Evolutionary conservation across 257 asterid species (phyloP).

Genomic region (Solanum neorickii): DNA sequence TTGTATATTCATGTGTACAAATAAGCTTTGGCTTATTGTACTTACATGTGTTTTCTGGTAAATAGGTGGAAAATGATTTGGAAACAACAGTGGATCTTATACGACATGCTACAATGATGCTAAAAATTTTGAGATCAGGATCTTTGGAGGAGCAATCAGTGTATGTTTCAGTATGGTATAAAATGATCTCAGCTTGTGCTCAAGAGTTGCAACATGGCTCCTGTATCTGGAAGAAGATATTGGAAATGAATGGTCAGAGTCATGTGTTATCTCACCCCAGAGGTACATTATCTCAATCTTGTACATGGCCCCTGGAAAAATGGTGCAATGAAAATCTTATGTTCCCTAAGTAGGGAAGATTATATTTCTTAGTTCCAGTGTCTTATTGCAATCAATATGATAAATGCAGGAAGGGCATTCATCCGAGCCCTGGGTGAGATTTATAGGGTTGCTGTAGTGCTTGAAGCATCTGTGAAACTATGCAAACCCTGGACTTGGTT

Average conservation of each 20-base stretch:
- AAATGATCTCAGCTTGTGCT: constrained; percentile 47
- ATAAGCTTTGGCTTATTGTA: background rate
- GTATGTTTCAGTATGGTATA: constrained; percentile 54
- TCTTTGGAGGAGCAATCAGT: constrained; percentile 38
- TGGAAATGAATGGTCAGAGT: constrained; percentile 29
- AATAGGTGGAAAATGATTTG: constrained; percentile 55
- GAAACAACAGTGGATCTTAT: constrained; percentile 47
- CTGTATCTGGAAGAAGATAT: constrained; percentile 52
- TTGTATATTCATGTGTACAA: background rate
- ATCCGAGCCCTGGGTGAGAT: constrained; percentile 63
- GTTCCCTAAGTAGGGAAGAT: background rate
- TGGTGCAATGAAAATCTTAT: background rate
- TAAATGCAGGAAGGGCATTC: constrained; percentile 47
- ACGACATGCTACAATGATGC: constrained; percentile 45
- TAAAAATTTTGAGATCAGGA: constrained; percentile 50
- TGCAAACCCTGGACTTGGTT: constrained; percentile 67
- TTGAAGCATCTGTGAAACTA: constrained; percentile 55
- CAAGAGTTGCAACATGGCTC: constrained; percentile 68
- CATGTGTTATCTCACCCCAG: constrained; percentile 40
- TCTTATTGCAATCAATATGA: background rate
- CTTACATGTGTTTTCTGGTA: constrained; percentile 10
- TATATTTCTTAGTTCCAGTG: background rate
- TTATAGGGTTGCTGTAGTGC: constrained; percentile 59
- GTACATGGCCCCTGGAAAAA: background rate
- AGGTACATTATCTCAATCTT: constrained; percentile 34